Evolutionary conservation across 208 protist genomes (phyloP).

Genomic region (Crithidia expoeki): DNA sequence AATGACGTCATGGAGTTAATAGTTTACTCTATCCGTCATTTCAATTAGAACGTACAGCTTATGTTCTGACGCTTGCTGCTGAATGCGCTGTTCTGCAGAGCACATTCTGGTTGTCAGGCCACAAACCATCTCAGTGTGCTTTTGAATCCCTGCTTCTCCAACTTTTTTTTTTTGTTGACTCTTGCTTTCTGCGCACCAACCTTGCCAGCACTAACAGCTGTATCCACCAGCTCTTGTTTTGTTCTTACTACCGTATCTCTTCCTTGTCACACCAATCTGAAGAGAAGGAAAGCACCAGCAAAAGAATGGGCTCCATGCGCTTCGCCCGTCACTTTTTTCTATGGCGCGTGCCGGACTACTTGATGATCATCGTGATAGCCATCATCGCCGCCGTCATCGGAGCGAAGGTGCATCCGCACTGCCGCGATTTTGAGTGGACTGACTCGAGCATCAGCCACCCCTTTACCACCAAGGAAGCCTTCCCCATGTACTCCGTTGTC

Average conservation of each 20-base stretch:
- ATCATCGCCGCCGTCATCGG: conserved; percentile 22
- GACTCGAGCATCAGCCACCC: conserved; percentile 72
- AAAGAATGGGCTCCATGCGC: conserved; percentile 10
- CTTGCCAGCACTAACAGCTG: no score
- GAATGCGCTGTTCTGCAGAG: no score
- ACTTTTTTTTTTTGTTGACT: no score
- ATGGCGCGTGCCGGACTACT: conserved; percentile 58
- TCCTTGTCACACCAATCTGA: conserved; percentile 8
- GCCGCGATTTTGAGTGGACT: conserved; percentile 70
- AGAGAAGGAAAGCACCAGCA: not conserved
- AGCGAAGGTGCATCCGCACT: conserved; percentile 41
- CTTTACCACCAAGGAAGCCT: conserved; percentile 37
- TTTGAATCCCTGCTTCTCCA: no score
- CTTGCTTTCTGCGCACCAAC: no score
- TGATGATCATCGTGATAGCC: conserved; percentile 35
- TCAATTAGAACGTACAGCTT: no score
- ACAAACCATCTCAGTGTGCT: no score
- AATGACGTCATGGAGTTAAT: no score
- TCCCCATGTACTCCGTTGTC: conserved; percentile 61
- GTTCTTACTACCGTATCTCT: not conserved
- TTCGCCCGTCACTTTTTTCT: conserved; percentile 16
- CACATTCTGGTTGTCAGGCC: no score
- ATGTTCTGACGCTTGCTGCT: no score
- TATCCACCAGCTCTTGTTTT: no score
- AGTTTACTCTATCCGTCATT: no score